Evolutionary conservation across 1,284 basidiomycete species (phyloP), one percentile per base, ranked within the genome.

Genomic region (Golubevia sp.): DNA sequence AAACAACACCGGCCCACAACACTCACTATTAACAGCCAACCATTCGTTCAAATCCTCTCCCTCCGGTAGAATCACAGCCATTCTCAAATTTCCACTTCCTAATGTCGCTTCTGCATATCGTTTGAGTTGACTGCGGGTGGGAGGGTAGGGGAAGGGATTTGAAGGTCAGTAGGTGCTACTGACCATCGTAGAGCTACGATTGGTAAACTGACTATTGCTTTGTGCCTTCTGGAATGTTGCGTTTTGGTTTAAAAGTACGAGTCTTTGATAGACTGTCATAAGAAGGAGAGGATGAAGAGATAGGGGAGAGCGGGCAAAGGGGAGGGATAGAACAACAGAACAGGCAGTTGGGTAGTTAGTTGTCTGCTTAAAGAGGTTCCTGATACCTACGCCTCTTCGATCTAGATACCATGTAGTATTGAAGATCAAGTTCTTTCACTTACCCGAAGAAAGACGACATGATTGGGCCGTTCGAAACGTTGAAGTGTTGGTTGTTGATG

Each of bases 71-170:
- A 76, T 62, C 13, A 83, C 80, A 2, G 80, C 80, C 7, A 75
- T 65, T 13, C 78, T 68, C 4, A 83, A 70, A 58, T 83, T 83
- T 56, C 80, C 80, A 50, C 71, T 74, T 13, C 96, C 94, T 81
- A 98, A 86, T 11, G 95, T 98, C 34, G 94, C 94, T 83, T 98
- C 95, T 13, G 95, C 95, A 84, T 97, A 97, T 85, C 96, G 94
- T 84, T 95, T 90, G 70, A 98, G 87, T 85, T 97, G 95, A 85
- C 68, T 71, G 55, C 7, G 15, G 53, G 58, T 1, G 56, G 50
- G 26, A 66, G 44, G 23, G 11, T 23, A 8, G 48, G 5, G 18
- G 15, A 8, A 18, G 56, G 48, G 20, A 51, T 71, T 59, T 62
- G 56, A 54, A 57, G 30, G 58, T 61, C 21, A 20, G 20, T 24